These are phyloP conservation scores for Nicotiana knightiana DNA, from an alignment of 257 asterid genomes.

Conservation along the genomic window DNA sequence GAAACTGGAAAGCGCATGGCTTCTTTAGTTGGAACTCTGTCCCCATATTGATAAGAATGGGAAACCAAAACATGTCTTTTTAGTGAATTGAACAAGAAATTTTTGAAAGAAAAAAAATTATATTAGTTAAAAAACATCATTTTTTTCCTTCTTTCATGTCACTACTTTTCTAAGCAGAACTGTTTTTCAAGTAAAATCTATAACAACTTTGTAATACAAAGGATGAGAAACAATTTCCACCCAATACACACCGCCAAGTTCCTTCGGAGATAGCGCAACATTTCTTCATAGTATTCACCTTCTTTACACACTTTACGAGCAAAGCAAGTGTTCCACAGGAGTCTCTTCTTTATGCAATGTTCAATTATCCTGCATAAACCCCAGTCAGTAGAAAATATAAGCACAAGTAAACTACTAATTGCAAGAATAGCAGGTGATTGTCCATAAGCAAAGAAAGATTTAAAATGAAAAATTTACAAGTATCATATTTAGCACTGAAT, in stretches of 20 bases:
- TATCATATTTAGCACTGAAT: neutral
- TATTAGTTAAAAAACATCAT: neutral
- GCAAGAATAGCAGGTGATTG: neutral
- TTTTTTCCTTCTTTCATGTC: neutral
- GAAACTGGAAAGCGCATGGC: neutral
- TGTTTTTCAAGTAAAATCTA: neutral
- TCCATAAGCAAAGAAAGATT: neutral
- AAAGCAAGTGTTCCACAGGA: slow-evolving; percentile 72
- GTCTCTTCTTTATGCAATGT: slow-evolving; percentile 88
- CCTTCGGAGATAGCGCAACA: slow-evolving; percentile 93
- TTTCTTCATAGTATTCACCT: slow-evolving; percentile 91
- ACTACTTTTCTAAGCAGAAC: neutral
- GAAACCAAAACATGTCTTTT: neutral
- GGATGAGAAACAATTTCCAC: slow-evolving; percentile 13
- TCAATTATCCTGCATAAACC: slow-evolving; percentile 66
- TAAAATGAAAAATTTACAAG: slow-evolving; percentile 6
- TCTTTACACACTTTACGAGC: slow-evolving; percentile 94
- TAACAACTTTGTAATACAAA: neutral
- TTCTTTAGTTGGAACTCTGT: neutral
- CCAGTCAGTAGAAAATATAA: slow-evolving; percentile 8
- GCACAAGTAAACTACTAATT: neutral
- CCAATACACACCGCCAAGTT: slow-evolving; percentile 73
- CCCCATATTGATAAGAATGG: neutral
- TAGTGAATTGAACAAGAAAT: neutral
- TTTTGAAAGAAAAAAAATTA: neutral